Evolutionary conservation across 257 asterid species (phyloP).

Genomic region (Plantago ovata): DNA sequence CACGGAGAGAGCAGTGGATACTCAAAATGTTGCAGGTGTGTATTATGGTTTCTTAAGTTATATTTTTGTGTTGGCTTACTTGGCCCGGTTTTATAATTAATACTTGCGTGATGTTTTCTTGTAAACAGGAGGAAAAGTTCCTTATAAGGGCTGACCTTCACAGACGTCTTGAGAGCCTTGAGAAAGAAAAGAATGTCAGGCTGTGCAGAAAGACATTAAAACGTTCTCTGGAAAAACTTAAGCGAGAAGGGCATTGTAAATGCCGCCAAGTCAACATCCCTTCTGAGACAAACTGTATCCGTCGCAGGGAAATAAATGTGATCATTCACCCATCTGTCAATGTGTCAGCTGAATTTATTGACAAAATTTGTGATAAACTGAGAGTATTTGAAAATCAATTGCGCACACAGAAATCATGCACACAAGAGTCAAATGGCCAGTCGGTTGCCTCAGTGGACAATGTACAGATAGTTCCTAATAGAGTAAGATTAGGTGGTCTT

Average conservation of each 20-base stretch:
- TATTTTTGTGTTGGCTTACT: slow-evolving; percentile 20
- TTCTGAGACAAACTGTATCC: slow-evolving; percentile 69
- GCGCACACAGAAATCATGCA: slow-evolving; percentile 49
- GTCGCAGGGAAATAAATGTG: slow-evolving; percentile 63
- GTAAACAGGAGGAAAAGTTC: slow-evolving; percentile 86
- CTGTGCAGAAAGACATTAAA: slow-evolving; percentile 78
- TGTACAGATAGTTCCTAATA: slow-evolving; percentile 60
- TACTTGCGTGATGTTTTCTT: slow-evolving; percentile 15
- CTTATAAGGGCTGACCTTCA: slow-evolving; percentile 75
- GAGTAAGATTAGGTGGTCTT: slow-evolving; percentile 35
- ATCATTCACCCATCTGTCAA: slow-evolving; percentile 77
- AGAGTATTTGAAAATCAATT: slow-evolving; percentile 61
- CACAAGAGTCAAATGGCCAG: slow-evolving; percentile 47
- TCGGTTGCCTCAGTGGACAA: slow-evolving; percentile 51
- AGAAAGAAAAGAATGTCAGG: slow-evolving; percentile 49
- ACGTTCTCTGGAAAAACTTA: slow-evolving; percentile 76
- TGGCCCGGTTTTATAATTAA: slow-evolving; percentile 22
- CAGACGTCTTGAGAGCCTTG: slow-evolving; percentile 68
- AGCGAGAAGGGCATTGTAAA: slow-evolving; percentile 78
- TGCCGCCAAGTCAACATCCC: slow-evolving; percentile 66
- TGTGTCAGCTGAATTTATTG: slow-evolving; percentile 51
- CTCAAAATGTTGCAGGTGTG: slow-evolving; percentile 82
- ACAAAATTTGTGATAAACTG: slow-evolving; percentile 70
- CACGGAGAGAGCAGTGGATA: slow-evolving; percentile 76
- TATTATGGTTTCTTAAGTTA: slow-evolving; percentile 20